phyloP scores from a whole-genome alignment of 805 yeast genomes.

The Spathaspora arborariae region DNA sequence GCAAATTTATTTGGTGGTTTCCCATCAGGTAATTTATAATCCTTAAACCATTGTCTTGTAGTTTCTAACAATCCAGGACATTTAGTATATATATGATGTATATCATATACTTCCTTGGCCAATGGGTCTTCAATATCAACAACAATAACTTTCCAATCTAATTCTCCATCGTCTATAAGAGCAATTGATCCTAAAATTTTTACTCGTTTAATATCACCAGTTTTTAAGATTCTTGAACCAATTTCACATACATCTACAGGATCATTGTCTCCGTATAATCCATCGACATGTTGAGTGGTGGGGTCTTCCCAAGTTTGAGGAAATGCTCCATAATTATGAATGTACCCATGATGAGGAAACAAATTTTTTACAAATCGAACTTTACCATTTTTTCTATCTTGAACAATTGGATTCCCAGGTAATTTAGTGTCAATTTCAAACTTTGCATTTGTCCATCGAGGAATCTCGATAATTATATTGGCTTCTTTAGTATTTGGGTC shows the following conservation, averaged over 20 bases:
- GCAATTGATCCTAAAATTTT: slow-evolving; percentile 95
- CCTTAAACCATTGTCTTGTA: slow-evolving; percentile 97
- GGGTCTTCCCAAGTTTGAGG: slow-evolving; percentile 99
- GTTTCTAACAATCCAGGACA: slow-evolving; percentile 92
- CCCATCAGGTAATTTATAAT: slow-evolving; percentile 97
- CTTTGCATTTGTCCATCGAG: slow-evolving; percentile 78
- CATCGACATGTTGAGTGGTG: slow-evolving; percentile 44
- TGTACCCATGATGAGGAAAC: slow-evolving; percentile 81
- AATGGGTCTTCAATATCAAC: slow-evolving; percentile 81
- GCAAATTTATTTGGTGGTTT: slow-evolving; percentile 96
- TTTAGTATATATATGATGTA: slow-evolving; percentile 84
- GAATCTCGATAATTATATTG: slow-evolving; percentile 43
- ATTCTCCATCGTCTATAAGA: slow-evolving; percentile 85
- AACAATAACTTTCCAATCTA: slow-evolving; percentile 90
- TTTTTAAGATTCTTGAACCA: slow-evolving; percentile 61
- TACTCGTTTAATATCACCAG: slow-evolving; percentile 80
- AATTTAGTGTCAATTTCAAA: slow-evolving; percentile 64
- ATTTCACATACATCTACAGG: slow-evolving; percentile 76
- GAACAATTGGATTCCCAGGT: slow-evolving; percentile 72
- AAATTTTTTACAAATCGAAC: slow-evolving; percentile 73
- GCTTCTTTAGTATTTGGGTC: slow-evolving; percentile 39
- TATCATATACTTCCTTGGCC: slow-evolving; percentile 80
- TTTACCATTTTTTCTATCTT: slow-evolving; percentile 73
- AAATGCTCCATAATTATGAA: slow-evolving; percentile 84
- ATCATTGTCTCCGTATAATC: slow-evolving; percentile 42